Evolutionary conservation across 106 monocot species (phyloP).

Genomic region (Phalaenopsis equestris): DNA sequence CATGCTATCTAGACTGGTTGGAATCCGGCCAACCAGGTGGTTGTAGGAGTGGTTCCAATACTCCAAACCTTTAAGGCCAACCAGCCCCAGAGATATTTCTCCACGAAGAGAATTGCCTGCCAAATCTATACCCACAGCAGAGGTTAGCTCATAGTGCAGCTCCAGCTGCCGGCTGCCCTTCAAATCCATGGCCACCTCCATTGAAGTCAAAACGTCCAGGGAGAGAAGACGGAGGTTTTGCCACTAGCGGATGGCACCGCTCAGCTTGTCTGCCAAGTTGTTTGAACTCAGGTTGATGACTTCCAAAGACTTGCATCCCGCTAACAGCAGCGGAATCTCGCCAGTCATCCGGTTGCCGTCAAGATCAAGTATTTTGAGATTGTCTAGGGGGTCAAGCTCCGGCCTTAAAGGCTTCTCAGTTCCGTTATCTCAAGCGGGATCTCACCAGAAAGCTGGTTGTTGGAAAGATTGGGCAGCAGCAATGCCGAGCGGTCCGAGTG

Average conservation of each 20-base stretch:
- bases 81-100: slow-evolving; percentile 59
- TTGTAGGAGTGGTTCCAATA: slow-evolving; percentile 68
- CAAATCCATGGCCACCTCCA: slow-evolving; percentile 4
- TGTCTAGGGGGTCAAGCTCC: slow-evolving; percentile 78
- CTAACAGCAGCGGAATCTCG: slow-evolving; percentile 88
- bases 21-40: slow-evolving; percentile 47
- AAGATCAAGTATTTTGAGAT: slow-evolving; percentile 62
- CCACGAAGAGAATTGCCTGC: slow-evolving; percentile 50
- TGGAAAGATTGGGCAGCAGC: slow-evolving; percentile 59
- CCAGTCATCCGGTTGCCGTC: slow-evolving; percentile 62
- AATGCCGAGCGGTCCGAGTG: slow-evolving; percentile 44
- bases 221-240: slow-evolving; percentile 59
- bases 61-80: slow-evolving; percentile 49
- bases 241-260: slow-evolving; percentile 71
- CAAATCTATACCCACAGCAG: slow-evolving; percentile 57
- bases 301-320: slow-evolving; percentile 83
- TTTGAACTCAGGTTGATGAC: slow-evolving; percentile 59
- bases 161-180: slow-evolving; percentile 31
- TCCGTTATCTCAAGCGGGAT: slow-evolving; percentile 55
- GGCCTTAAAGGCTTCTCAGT: slow-evolving; percentile 60
- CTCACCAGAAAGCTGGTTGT: slow-evolving; percentile 50
- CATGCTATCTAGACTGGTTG: slow-evolving; percentile 34
- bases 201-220: slow-evolving; percentile 42
- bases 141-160: slow-evolving; percentile 41
- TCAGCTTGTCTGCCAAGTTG: slow-evolving; percentile 62